Conservation (phyloP, 495 filamentous ascomycete genomes). For the Penicillium diatomitis region DNA sequence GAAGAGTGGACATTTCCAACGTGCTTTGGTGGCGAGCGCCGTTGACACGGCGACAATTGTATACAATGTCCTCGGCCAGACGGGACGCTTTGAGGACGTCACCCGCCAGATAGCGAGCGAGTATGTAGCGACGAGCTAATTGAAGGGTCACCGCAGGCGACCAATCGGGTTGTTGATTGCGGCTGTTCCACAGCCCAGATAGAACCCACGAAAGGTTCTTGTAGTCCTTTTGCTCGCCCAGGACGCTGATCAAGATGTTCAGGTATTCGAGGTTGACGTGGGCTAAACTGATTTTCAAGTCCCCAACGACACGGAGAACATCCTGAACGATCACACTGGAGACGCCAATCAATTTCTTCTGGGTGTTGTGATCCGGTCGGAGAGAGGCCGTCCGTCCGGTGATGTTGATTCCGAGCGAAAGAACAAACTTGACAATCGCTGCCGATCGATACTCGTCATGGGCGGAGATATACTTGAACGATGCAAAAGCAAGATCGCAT, state of each 20-base stretch:
- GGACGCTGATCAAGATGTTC: slow-evolving; percentile 25
- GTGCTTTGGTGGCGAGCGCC: slow-evolving; percentile 25
- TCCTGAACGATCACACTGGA: slow-evolving; percentile 17
- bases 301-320: slow-evolving; percentile 15
- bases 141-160: slow-evolving; percentile 19
- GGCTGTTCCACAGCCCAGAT: slow-evolving; percentile 24
- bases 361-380: slow-evolving; percentile 8
- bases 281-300: slow-evolving; percentile 21
- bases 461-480: slow-evolving; percentile 24
- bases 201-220: slow-evolving; percentile 29
- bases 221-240: slow-evolving; percentile 31
- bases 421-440: slow-evolving; percentile 21
- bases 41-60: slow-evolving; percentile 34
- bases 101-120: slow-evolving; percentile 28
- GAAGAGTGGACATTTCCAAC: slow-evolving; percentile 29
- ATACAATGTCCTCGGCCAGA: slow-evolving; percentile 34
- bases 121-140: slow-evolving; percentile 28
- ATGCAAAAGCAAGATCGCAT: slow-evolving; percentile 21
- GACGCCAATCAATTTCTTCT: slow-evolving; percentile 15
- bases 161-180: slow-evolving; percentile 18
- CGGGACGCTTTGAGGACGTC: slow-evolving; percentile 24
- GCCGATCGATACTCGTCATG: slow-evolving; percentile 17
- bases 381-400: slow-evolving; percentile 14
- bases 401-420: slow-evolving; percentile 20
- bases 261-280: slow-evolving; percentile 22